These are phyloP conservation scores for Ilyonectria sp. DNA, from an alignment of 2,329 filamentous ascomycete genomes.

Conservation along the genomic window DNA sequence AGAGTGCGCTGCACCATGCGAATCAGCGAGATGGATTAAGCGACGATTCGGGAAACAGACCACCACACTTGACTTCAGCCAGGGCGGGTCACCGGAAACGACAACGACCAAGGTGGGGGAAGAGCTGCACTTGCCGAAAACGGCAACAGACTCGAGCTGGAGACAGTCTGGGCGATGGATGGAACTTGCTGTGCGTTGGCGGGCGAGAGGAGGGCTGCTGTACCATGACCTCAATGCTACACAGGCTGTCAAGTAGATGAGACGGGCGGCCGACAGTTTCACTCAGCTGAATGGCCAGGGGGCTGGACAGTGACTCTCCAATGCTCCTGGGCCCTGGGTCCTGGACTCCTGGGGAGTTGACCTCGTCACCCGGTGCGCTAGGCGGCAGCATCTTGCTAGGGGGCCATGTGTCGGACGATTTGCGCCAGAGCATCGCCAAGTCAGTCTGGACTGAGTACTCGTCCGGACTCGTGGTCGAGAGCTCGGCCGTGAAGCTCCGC, in stretches of 20 bases:
- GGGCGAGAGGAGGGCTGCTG: conserved; percentile 16
- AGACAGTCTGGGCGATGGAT: conserved; percentile 36
- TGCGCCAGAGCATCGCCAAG: conserved; percentile 20
- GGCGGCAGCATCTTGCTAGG: conserved; percentile 6
- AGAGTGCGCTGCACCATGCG: conserved; percentile 36
- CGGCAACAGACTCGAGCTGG: conserved; percentile 31
- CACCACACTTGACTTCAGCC: conserved; percentile 37
- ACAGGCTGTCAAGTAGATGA: conserved; percentile 16
- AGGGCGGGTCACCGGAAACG: conserved; percentile 46
- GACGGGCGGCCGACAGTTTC: conserved; percentile 19
- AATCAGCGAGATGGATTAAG: conserved; percentile 48
- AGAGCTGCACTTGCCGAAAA: conserved; percentile 39
- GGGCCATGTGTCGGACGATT: conserved; percentile 29
- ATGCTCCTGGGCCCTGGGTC: conserved; percentile 3
- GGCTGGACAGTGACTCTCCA: conserved; percentile 16
- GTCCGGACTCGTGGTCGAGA: neutral
- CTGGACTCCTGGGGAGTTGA: conserved; percentile 9
- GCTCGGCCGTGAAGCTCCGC: conserved; percentile 13
- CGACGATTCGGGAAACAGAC: conserved; percentile 39
- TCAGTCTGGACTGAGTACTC: conserved; percentile 6
- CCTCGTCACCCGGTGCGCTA: conserved; percentile 1
- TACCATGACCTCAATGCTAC: conserved; percentile 24
- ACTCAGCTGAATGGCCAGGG: conserved; percentile 15
- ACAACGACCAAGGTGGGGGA: conserved; percentile 36
- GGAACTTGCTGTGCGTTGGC: conserved; percentile 21